These are phyloP conservation scores for Penicillium canariense DNA, from an alignment of 495 filamentous ascomycete species.

Conservation along the genomic window DNA sequence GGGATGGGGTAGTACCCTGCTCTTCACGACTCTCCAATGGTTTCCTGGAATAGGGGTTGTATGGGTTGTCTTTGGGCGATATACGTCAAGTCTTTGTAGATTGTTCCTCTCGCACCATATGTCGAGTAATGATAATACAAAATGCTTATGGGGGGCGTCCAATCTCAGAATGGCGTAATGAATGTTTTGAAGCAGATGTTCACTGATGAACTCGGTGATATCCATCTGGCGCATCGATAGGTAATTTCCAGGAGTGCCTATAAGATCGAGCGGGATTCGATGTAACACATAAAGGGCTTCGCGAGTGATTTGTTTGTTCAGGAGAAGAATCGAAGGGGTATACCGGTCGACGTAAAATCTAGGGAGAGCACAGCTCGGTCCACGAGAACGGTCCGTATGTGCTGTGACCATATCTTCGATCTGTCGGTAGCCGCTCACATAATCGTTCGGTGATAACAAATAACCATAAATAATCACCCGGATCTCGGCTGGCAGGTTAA, in stretches of 20 bases:
- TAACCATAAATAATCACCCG: constrained; percentile 16
- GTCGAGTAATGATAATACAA: constrained; percentile 19
- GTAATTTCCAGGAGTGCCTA: constrained; percentile 15
- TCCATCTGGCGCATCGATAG: constrained; percentile 23
- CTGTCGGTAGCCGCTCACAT: constrained; percentile 13
- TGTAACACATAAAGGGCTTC: constrained; percentile 22
- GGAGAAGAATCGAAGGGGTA: constrained; percentile 18
- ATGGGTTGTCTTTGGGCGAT: constrained; percentile 1
- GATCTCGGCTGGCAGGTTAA: constrained; percentile 18
- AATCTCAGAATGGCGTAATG: constrained; percentile 13
- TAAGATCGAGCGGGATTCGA: constrained; percentile 14
- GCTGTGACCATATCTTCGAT: constrained; percentile 6
- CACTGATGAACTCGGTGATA: constrained; percentile 22
- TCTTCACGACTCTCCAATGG: constrained; percentile 16
- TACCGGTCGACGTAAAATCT: constrained; percentile 13
- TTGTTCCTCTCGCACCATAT: constrained; percentile 20
- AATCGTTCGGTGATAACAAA: constrained; percentile 16
- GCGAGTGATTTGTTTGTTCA: constrained; percentile 18
- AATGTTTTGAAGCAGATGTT: constrained; percentile 18
- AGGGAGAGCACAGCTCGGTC: constrained; percentile 9
- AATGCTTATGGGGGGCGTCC: constrained; percentile 11
- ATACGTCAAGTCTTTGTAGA: constrained; percentile 21
- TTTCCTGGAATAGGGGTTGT: background rate
- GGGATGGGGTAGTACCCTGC: constrained; percentile 6
- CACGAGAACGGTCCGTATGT: constrained; percentile 9